Evolutionary conservation across 306 rosid species (phyloP).

Genomic region (Aeschynomene evenia): DNA sequence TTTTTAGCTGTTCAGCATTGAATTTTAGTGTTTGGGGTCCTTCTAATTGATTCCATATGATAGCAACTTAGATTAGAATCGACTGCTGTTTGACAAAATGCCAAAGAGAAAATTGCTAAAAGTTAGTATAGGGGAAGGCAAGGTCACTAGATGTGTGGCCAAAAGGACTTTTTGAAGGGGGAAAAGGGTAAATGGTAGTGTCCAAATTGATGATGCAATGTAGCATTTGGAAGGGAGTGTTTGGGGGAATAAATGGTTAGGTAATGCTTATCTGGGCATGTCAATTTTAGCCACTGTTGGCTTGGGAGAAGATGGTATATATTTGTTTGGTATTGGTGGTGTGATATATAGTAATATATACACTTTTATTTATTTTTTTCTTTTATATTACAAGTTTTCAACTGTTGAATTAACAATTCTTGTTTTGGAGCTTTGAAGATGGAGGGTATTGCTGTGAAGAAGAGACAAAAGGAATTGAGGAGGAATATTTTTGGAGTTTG

Average conservation of each 20-base stretch:
- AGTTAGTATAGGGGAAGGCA: slow-evolving; percentile 58
- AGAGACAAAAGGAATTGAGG: slow-evolving; percentile 56
- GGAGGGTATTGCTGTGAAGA: slow-evolving; percentile 39
- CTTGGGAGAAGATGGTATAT: slow-evolving; percentile 33
- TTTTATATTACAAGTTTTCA: slow-evolving; percentile 17
- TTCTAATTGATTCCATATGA: slow-evolving; percentile 44
- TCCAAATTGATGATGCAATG: slow-evolving; percentile 63
- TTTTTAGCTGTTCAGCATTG: slow-evolving; percentile 37
- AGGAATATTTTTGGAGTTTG: slow-evolving; percentile 60
- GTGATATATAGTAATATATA: slow-evolving; percentile 6
- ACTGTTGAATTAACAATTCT: slow-evolving; percentile 19
- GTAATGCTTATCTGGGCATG: slow-evolving; percentile 66
- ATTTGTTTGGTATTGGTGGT: slow-evolving; percentile 38
- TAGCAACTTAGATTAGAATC: slow-evolving; percentile 62
- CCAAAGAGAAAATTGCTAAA: slow-evolving; percentile 49
- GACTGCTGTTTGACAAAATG: slow-evolving; percentile 42
- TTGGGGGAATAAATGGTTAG: slow-evolving; percentile 71
- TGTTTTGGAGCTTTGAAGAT: slow-evolving; percentile 32
- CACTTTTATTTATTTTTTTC: too few species aligned
- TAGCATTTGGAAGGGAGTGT: slow-evolving; percentile 75
- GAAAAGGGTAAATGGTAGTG: slow-evolving; percentile 40
- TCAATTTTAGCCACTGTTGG: slow-evolving; percentile 41
- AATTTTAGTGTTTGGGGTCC: slow-evolving; percentile 37
- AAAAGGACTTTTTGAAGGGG: slow-evolving; percentile 58
- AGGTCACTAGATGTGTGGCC: slow-evolving; percentile 57